phyloP scores from a whole-genome alignment of 1,139 yeast species.

The Magnusiomyces ingens region DNA sequence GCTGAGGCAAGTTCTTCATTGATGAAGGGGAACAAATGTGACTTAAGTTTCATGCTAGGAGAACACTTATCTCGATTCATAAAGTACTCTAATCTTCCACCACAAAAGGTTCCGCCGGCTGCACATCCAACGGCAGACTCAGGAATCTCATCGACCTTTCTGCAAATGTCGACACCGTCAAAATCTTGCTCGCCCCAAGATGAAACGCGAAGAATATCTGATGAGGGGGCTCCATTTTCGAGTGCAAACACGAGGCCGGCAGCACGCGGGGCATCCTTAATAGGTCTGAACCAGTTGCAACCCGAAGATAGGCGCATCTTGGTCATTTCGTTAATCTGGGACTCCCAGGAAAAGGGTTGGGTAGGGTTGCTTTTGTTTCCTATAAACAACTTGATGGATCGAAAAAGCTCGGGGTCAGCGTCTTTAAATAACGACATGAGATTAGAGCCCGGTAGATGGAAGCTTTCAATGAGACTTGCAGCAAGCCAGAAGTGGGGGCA shows the following conservation, averaged over 20 bases:
- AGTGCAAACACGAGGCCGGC: not conserved
- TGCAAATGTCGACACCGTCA: not conserved
- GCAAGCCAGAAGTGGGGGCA: slow-evolving; percentile 1
- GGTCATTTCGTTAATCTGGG: no score
- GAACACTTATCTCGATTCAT: not conserved
- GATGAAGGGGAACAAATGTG: not conserved
- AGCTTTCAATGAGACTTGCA: not conserved
- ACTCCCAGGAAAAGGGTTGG: not conserved
- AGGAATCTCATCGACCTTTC: not conserved
- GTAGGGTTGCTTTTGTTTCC: not conserved
- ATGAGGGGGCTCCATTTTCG: not conserved
- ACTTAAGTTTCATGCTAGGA: not conserved
- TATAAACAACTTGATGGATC: not conserved
- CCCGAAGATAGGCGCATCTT: no score
- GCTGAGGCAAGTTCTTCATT: not conserved
- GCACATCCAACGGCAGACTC: no score
- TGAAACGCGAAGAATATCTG: not conserved
- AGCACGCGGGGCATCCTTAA: no score
- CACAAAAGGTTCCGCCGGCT: not conserved
- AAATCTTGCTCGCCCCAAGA: not conserved
- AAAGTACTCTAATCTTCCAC: not conserved
- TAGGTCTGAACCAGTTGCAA: no score
- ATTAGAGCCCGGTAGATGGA: not conserved
- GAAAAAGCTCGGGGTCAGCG: not conserved
- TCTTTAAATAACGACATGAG: not conserved